Conservation (phyloP, 352 stramenopile species). For the Phytophthora tentaculata region DNA sequence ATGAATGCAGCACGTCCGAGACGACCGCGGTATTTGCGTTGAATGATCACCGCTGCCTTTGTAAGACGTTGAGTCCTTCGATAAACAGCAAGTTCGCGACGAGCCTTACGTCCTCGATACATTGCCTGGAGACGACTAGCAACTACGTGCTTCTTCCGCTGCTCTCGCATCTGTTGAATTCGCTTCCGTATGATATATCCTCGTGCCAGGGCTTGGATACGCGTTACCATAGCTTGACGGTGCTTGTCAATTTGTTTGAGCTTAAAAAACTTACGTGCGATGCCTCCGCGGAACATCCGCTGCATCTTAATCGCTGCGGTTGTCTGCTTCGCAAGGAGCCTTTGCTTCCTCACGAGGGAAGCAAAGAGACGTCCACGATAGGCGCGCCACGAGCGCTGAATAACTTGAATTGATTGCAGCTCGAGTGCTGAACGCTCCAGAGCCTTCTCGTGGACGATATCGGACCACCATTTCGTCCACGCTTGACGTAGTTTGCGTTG, state of each 20-base stretch:
- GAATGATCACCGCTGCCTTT: slow-evolving; percentile 61
- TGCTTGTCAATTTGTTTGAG: slow-evolving; percentile 52
- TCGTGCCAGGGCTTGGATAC: slow-evolving; percentile 60
- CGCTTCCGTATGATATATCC: slow-evolving; percentile 46
- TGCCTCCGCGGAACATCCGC: slow-evolving; percentile 60
- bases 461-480: slow-evolving; percentile 74
- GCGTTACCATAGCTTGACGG: slow-evolving; percentile 48
- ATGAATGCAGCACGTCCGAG: slow-evolving; percentile 71
- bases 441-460: slow-evolving; percentile 59
- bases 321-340: slow-evolving; percentile 45
- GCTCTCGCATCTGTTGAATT: slow-evolving; percentile 19
- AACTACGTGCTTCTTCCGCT: slow-evolving; percentile 41
- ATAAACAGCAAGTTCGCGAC: slow-evolving; percentile 37
- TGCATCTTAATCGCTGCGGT: slow-evolving; percentile 61
- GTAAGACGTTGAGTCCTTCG: slow-evolving; percentile 38
- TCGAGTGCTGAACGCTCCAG: slow-evolving; percentile 56
- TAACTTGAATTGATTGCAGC: slow-evolving; percentile 53
- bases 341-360: slow-evolving; percentile 52
- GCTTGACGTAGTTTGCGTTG: slow-evolving; percentile 69
- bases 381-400: slow-evolving; percentile 67
- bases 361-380: slow-evolving; percentile 57
- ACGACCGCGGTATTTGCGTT: slow-evolving; percentile 72
- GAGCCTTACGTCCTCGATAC: slow-evolving; percentile 58
- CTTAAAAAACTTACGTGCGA: slow-evolving; percentile 69
- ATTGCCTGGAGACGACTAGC: slow-evolving; percentile 67